Percentiles rank a stretch among this genome's conserved stretches.
Evolutionary conservation across 768 basidiomycete genomes (phyloP).

Genomic region (Termitomyces sp.): DNA sequence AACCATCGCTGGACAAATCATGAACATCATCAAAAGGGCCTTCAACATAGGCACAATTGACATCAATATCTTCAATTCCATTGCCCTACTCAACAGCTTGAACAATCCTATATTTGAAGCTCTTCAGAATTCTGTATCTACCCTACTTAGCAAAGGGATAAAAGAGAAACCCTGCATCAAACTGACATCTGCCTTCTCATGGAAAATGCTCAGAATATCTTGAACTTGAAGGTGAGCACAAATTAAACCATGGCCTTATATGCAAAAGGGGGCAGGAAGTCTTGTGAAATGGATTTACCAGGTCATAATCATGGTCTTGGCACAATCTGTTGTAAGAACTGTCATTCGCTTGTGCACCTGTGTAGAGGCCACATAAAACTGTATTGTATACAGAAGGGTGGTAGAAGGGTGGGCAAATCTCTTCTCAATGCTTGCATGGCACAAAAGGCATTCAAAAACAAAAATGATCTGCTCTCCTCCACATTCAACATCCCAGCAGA

Average conservation of each 20-base stretch:
- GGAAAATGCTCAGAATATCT: too few species aligned
- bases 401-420: constrained; percentile 25
- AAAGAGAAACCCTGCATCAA: constrained; percentile 8
- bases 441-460: not conserved
- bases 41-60: too few species aligned
- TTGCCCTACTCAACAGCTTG: too few species aligned
- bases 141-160: too few species aligned
- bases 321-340: too few species aligned
- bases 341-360: not conserved
- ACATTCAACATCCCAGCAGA: not conserved
- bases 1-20: not conserved
- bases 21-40: not conserved
- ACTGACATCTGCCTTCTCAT: not conserved
- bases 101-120: too few species aligned
- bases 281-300: not conserved
- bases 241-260: too few species aligned
- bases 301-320: too few species aligned
- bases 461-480: not conserved
- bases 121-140: too few species aligned
- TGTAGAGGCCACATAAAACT: constrained; percentile 8
- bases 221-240: not conserved
- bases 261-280: too few species aligned
- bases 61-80: not conserved
- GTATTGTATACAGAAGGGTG: constrained; percentile 19
- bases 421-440: constrained; percentile 14